Base-by-base conservation (phyloP, 305 asterid species). In the Fraxinus latifolia region DNA sequence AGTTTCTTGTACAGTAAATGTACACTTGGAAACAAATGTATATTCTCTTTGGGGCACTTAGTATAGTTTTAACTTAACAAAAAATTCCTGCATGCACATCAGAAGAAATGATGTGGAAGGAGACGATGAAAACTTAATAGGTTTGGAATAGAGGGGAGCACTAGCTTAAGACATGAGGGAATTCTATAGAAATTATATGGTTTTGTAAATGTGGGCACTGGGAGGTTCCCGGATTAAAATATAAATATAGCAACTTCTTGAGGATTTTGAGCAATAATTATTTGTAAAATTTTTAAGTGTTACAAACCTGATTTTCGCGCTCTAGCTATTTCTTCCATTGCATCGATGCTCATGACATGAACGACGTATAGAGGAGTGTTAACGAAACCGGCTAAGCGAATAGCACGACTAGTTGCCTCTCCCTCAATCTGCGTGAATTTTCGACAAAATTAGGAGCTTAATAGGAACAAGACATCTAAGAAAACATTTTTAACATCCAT, bases 321-420 rank as follows among this genome's bases (percentile, higher is more conserved):
- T 90, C 85, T 93, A 73, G 97, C 98, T 78, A 96, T 86, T 91
- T 96, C 98, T 86, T 94, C 99, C 97, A 94, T 88, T 36, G 99
- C 99, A 83, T 96, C 97, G 78, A 92, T 96, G 91, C 98, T 94
- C 99, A 96, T 96, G 89, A 96, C 98, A 90, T 96, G 99, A 86
- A 94, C 97, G 72, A 96, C 90, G 78, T 96, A 96, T 80, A 94
- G 83, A 77, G 98, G 99, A 78, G 97, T 90, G 88, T 93, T 93
- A 80, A 96, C 94, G 82, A 94, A 96, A 91, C 91, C 90, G 87
- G 99, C 97, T 91, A 96, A 91, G 32, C 93, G 94, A 86, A 96
- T 96, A 81, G 98, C 97, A 77, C 98, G 92, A 82, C 97, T 83
- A 25, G 99, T 93, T 36, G 98, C 99, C 91, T 95, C 99, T 78